Evolutionary conservation across 495 filamentous ascomycete species (phyloP).

Genomic region (Podospora pseudopauciseta): DNA sequence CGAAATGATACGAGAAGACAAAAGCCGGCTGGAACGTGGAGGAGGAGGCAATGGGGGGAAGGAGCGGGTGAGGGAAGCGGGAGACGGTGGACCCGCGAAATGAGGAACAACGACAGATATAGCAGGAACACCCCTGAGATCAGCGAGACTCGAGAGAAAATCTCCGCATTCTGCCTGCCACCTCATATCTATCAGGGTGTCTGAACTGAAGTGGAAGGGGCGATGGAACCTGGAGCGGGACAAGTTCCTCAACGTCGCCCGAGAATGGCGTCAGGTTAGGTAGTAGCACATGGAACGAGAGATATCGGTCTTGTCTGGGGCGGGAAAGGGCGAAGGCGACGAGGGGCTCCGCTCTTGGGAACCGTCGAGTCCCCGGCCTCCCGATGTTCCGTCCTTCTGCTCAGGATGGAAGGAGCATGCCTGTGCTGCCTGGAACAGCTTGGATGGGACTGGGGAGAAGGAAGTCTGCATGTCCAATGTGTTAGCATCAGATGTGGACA

Average conservation of each 20-base stretch:
- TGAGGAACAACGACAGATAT: slow-evolving; percentile 26
- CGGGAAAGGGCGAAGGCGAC: background rate
- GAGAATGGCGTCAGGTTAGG: background rate
- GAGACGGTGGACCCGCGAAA: slow-evolving; percentile 12
- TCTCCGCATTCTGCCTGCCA: background rate
- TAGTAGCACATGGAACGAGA: background rate
- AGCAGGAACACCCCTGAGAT: slow-evolving; percentile 14
- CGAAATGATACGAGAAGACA: slow-evolving; percentile 13
- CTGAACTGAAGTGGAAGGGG: background rate
- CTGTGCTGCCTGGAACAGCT: background rate
- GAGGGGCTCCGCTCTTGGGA: background rate
- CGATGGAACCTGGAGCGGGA: background rate
- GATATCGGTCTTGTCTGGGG: background rate
- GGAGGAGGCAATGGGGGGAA: background rate
- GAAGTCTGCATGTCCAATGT: background rate
- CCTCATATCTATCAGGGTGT: background rate
- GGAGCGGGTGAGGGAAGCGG: slow-evolving; percentile 1
- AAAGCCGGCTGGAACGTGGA: background rate
- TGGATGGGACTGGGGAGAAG: background rate
- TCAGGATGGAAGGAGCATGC: background rate
- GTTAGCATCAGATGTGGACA: background rate
- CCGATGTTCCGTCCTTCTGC: background rate
- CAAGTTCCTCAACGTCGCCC: background rate
- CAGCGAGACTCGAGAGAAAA: background rate
- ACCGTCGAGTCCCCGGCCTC: background rate